Evolutionary conservation across 2,329 filamentous ascomycete genomes (phyloP).

Genomic region (Lasiodiplodia sp.): DNA sequence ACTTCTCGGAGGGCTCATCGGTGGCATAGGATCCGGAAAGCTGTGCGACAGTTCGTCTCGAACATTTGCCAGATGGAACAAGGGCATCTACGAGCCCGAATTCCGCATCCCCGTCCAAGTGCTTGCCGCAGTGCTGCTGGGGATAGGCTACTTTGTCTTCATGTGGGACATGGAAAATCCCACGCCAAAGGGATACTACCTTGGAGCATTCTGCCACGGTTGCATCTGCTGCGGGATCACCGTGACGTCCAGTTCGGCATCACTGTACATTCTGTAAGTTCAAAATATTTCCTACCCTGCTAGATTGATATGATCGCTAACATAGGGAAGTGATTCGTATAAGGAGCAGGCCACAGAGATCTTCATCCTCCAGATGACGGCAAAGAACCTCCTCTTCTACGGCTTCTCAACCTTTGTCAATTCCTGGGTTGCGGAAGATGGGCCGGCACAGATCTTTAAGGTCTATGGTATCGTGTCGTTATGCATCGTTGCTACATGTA

Average conservation of each 20-base stretch:
- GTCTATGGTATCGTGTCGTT: constrained; percentile 42
- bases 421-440: constrained; percentile 38
- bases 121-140: constrained; percentile 34
- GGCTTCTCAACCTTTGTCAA: constrained; percentile 45
- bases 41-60: constrained; percentile 35
- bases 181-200: constrained; percentile 21
- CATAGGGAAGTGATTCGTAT: constrained; percentile 40
- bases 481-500: constrained; percentile 40
- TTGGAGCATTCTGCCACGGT: constrained; percentile 37
- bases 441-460: constrained; percentile 38
- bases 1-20: constrained; percentile 36
- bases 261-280: constrained; percentile 45
- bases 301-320: not conserved
- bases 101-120: constrained; percentile 37
- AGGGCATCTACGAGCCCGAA: constrained; percentile 36
- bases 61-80: constrained; percentile 32
- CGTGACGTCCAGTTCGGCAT: constrained; percentile 38
- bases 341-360: constrained; percentile 40
- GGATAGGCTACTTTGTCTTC: constrained; percentile 36
- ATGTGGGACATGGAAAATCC: constrained; percentile 36
- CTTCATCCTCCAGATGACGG: constrained; percentile 47
- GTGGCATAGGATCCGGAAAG: constrained; percentile 35
- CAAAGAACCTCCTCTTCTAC: constrained; percentile 46
- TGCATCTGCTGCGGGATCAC: constrained; percentile 35
- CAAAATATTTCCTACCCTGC: too few relatives aligned